phyloP scores from a whole-genome alignment of 805 yeast species.

The Metschnikowia rubicola region DNA sequence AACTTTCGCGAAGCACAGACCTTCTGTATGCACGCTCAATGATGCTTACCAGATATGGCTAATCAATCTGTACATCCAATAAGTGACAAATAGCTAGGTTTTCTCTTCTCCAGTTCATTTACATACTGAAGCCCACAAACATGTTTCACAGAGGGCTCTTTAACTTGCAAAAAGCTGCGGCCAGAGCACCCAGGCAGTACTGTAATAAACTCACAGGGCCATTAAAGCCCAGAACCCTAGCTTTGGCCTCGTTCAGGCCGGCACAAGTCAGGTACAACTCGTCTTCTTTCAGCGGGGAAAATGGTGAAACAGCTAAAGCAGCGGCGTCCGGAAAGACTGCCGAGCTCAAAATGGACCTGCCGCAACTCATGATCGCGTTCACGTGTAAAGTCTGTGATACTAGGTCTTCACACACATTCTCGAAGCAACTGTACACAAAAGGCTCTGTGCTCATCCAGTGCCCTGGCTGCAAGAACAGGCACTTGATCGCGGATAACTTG shows the following conservation, averaged over 20 bases:
- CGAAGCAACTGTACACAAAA: constrained; percentile 83
- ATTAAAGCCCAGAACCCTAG: not conserved
- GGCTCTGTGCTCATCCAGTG: constrained; percentile 90
- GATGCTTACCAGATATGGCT: not conserved
- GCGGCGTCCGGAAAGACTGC: constrained; percentile 1
- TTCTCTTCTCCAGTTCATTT: too few relatives aligned
- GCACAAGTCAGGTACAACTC: constrained; percentile 3
- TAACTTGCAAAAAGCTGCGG: not conserved
- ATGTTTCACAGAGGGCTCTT: constrained; percentile 1
- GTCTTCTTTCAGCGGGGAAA: not conserved
- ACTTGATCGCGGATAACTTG: constrained; percentile 75
- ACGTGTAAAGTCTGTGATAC: constrained; percentile 86
- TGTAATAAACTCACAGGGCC: not conserved
- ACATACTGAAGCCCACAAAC: not conserved
- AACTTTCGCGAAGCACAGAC: constrained; percentile 1
- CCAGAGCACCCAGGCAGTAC: constrained; percentile 1
- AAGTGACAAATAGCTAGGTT: not conserved
- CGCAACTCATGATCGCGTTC: constrained; percentile 82
- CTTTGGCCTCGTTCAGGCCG: not conserved
- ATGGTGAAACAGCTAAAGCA: not conserved
- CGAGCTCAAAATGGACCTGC: constrained; percentile 59
- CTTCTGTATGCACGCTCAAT: not conserved
- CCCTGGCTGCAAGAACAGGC: constrained; percentile 86
- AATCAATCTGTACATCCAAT: too few relatives aligned
- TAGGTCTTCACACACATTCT: constrained; percentile 83